These are phyloP conservation scores for Teunomyces barrocoloradensis DNA, from an alignment of 805 yeast species.

Conservation along the genomic window DNA sequence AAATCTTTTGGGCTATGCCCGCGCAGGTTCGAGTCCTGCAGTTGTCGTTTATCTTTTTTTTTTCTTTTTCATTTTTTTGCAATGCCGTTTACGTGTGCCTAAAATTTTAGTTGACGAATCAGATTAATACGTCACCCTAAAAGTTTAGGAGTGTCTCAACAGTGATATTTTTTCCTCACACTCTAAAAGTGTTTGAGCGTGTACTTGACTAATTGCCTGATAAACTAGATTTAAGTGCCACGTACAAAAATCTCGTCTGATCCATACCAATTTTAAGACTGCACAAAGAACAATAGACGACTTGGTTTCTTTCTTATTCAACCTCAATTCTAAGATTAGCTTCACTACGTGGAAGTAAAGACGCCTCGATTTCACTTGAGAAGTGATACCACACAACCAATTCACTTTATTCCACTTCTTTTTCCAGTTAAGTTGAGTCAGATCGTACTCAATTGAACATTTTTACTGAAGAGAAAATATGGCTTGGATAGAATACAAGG, in stretches of 20 bases:
- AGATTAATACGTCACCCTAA: too few relatives aligned
- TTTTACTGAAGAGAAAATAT: background rate
- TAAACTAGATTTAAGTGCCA: background rate
- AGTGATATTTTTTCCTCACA: background rate
- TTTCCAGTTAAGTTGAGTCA: too few relatives aligned
- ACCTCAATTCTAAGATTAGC: background rate
- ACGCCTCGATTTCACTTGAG: background rate
- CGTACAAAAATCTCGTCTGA: background rate
- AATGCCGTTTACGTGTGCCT: too few relatives aligned
- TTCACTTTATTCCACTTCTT: background rate
- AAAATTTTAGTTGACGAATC: too few relatives aligned
- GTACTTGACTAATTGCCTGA: too few relatives aligned
- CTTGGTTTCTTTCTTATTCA: background rate
- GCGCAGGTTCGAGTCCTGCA: conserved; percentile 14
- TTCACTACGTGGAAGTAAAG: background rate
- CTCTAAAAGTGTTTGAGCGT: too few relatives aligned
- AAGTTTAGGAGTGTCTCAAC: too few relatives aligned
- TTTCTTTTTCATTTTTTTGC: background rate
- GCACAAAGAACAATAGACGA: background rate
- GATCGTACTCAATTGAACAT: background rate
- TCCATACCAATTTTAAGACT: background rate
- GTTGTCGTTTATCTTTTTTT: conserved; percentile 7
- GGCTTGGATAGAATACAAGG: conserved; percentile 10
- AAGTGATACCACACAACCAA: background rate
- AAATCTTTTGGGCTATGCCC: conserved; percentile 11